A percentile compares a stretch with the other conserved stretches of the same genome.
Conservation (phyloP, 768 basidiomycete species). For the Boletus insuetus region DNA sequence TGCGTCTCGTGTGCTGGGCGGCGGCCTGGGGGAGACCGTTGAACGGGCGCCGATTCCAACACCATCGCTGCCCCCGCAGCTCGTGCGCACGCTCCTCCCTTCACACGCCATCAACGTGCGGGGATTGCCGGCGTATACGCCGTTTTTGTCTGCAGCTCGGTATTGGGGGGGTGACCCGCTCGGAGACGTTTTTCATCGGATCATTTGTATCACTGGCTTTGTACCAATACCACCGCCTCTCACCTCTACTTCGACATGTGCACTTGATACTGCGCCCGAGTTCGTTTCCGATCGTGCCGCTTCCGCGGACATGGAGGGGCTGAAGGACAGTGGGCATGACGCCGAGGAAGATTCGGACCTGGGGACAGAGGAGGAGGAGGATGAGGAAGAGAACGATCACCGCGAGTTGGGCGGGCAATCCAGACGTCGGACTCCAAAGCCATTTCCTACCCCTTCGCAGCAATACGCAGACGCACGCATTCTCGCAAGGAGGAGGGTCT, state of each 20-base stretch:
- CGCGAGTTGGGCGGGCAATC: background rate
- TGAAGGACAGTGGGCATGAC: background rate
- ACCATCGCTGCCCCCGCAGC: conserved; percentile 35
- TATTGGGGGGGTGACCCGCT: conserved; percentile 29
- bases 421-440: background rate
- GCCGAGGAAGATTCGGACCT: background rate
- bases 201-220: conserved; percentile 46
- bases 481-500: conserved; percentile 29
- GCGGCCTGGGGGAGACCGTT: background rate
- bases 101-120: conserved; percentile 21
- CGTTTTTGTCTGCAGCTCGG: conserved; percentile 16
- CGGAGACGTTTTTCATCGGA: conserved; percentile 39
- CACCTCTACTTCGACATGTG: background rate
- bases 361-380: background rate
- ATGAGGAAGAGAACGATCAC: background rate
- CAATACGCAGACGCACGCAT: conserved; percentile 25
- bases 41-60: conserved; percentile 5
- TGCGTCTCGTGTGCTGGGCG: background rate
- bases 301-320: background rate
- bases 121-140: conserved; percentile 12
- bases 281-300: background rate
- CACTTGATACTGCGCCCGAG: background rate
- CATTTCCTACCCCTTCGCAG: conserved; percentile 13
- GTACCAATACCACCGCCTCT: conserved; percentile 28
- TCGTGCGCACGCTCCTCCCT: conserved; percentile 26